Evolutionary conservation across 371 early-diverging fungal species (phyloP), one percentile per base, ranked within the genome.

Genomic region (Zychaea mexicana): DNA sequence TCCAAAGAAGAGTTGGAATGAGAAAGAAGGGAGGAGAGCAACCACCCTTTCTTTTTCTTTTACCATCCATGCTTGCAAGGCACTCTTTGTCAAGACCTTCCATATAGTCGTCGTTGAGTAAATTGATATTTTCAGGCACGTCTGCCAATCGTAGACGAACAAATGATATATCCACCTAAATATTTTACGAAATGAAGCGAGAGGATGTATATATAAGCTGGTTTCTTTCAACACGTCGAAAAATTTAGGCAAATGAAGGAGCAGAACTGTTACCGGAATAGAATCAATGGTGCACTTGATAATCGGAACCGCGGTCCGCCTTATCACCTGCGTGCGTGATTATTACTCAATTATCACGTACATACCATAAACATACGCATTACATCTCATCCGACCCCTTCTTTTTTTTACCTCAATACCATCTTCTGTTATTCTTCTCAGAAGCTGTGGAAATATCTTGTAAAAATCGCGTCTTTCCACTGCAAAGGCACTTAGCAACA

Each of bases 11-110:
- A n/a, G n/a, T n/a, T n/a, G n/a, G n/a, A n/a, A n/a, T n/a, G n/a
- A n/a, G n/a, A n/a, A n/a, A n/a, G n/a, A n/a, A n/a, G n/a, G n/a
- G n/a, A n/a, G n/a, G n/a, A n/a, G n/a, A n/a, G n/a, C n/a, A 31
- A 24, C 8, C 3, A 24, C 22, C n/a, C 4, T 24, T 27, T 24
- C 9, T 24, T 3, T 19, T 45, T 31, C 47, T 12, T 47, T 13
- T 62, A 67, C 74, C 82, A 67, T 81, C 82, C 73, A 78, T 72
- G 57, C 82, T 81, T 3, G 74, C 74, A 8, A 66, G 5, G 53
- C 77, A 74, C 0, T 56, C 52, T 21, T 61, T 33, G 36, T 81
- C 77, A 0, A 81, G 38, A 0, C 49, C 68, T 6, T 62, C 38
- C n/a, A 81, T 28, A 1, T 73, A 19, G 9, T 7, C 22, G 61